Base-by-base conservation (phyloP, 2,329 filamentous ascomycete genomes). In the Aspergillus sp. region DNA sequence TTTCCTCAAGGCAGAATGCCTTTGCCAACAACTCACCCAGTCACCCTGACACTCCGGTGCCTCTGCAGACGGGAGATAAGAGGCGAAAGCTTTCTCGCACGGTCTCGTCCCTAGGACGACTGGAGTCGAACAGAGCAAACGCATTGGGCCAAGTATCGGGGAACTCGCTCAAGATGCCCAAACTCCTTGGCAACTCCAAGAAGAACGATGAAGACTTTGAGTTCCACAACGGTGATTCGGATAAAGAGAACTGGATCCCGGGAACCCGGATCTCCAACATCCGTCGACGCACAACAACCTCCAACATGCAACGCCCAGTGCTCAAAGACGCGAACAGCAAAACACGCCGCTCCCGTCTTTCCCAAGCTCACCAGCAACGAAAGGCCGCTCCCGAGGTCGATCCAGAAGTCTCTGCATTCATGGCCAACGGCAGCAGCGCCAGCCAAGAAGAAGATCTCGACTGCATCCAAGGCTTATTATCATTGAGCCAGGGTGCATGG, bases 401-500 rank as follows among this genome's bases (percentile, higher is more conserved):
- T 48, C 75, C 79, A 3, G 86, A 93, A 44, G 77, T 91, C 39
- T 81, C 85, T 53, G 76, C 74, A 3, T 90, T 91, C 66, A 90
- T 93, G 84, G 82, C 53, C 82, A 80, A 62, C 43, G 63, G 53
- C 51, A 61, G 55, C 5, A 57, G 58, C 23, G 83, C 82, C 7
- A 84, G 84, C 62, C 88, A 89, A 68, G 84, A 82, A 64, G 81
- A 83, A 48, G 91, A 96, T 63, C 76, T 95, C 66, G 89, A 94
- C 63, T 94, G 89, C 62, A 85, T 95, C 42, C 88, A 91, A 47
- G 89, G 89, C n/a, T 70, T 97, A 54, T 68, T 96, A 53, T 91
- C 88, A 44, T 75, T 97, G 41, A 94, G 89, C 60, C 88, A 95
- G 70, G 91, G 90, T n/a, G 88, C 88, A 62, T 96, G 90, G 90